These are phyloP conservation scores for Pleurotus cornucopiae DNA, from an alignment of 768 basidiomycete genomes.

Conservation along the genomic window DNA sequence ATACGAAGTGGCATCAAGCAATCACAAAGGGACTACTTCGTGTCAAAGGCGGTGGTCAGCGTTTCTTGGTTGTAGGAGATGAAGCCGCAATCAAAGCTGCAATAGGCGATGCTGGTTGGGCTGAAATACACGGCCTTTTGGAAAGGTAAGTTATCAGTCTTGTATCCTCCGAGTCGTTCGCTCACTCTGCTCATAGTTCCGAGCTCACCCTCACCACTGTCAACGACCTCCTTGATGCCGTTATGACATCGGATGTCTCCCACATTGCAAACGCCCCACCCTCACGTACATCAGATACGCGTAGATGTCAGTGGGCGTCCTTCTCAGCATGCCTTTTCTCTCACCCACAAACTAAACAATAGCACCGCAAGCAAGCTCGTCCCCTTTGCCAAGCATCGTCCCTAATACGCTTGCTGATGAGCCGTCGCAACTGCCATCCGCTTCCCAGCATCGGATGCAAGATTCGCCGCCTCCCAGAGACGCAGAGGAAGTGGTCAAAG, in stretches of 20 bases:
- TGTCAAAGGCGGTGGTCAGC: constrained; percentile 37
- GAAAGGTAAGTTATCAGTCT: constrained; percentile 35
- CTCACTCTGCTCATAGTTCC: constrained; percentile 30
- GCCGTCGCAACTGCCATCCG: constrained; percentile 32
- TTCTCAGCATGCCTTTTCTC: too few species aligned
- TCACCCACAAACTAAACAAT: too few species aligned
- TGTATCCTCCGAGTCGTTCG: neutral
- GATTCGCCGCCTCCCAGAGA: neutral
- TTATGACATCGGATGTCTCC: constrained; percentile 31
- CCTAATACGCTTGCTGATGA: constrained; percentile 53
- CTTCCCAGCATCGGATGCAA: neutral
- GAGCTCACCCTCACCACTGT: constrained; percentile 31
- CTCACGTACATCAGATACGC: neutral
- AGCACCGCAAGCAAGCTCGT: too few species aligned
- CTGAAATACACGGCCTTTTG: constrained; percentile 45
- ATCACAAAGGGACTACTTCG: constrained; percentile 41
- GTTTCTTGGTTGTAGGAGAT: constrained; percentile 51
- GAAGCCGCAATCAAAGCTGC: constrained; percentile 39
- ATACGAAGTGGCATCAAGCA: constrained; percentile 45
- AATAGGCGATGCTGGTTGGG: constrained; percentile 54
- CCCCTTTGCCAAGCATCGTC: constrained; percentile 43
- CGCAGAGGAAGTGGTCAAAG: constrained; percentile 8
- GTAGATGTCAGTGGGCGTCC: constrained; percentile 4
- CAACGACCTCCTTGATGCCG: constrained; percentile 50
- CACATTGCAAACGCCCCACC: constrained; percentile 3